Evolutionary conservation across 2,329 filamentous ascomycete genomes (phyloP).

Genomic region (Penicillium sp.): DNA sequence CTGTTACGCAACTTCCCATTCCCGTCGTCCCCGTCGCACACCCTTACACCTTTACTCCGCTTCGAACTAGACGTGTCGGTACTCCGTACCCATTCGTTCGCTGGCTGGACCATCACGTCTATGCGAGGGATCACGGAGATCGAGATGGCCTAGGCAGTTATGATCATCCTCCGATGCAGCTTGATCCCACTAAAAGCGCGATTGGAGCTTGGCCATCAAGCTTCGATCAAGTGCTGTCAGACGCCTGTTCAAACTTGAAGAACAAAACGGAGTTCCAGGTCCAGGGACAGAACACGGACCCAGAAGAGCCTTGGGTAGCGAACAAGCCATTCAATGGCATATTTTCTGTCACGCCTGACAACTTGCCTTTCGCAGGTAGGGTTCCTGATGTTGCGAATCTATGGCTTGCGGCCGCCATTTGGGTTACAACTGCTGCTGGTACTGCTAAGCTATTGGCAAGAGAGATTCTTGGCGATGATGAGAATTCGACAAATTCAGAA

Average conservation of each 20-base stretch:
- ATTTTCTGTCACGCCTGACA: constrained; percentile 37
- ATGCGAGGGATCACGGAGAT: constrained; percentile 34
- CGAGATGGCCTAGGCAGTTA: constrained; percentile 36
- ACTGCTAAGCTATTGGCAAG: constrained; percentile 26
- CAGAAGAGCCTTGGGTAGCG: neutral
- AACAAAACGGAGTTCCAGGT: constrained; percentile 16
- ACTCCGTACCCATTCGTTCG: constrained; percentile 31
- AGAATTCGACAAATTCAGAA: neutral
- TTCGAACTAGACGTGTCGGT: constrained; percentile 16
- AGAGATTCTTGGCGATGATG: constrained; percentile 16
- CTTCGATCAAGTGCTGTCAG: constrained; percentile 22
- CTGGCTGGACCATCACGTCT: constrained; percentile 37
- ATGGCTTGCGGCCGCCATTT: constrained; percentile 35
- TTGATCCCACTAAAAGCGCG: constrained; percentile 18
- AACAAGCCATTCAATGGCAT: constrained; percentile 32
- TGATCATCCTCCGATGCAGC: constrained; percentile 27
- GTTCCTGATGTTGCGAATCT: constrained; percentile 24
- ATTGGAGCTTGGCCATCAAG: constrained; percentile 23
- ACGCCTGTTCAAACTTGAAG: constrained; percentile 14
- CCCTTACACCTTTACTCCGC: constrained; percentile 34
- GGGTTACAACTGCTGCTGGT: constrained; percentile 38
- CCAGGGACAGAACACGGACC: constrained; percentile 6
- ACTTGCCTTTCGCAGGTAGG: constrained; percentile 32
- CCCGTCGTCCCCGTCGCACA: constrained; percentile 36
- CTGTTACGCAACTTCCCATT: constrained; percentile 22